Conservation (phyloP, 495 filamentous ascomycete species). For the Podospora pseudocomata region DNA sequence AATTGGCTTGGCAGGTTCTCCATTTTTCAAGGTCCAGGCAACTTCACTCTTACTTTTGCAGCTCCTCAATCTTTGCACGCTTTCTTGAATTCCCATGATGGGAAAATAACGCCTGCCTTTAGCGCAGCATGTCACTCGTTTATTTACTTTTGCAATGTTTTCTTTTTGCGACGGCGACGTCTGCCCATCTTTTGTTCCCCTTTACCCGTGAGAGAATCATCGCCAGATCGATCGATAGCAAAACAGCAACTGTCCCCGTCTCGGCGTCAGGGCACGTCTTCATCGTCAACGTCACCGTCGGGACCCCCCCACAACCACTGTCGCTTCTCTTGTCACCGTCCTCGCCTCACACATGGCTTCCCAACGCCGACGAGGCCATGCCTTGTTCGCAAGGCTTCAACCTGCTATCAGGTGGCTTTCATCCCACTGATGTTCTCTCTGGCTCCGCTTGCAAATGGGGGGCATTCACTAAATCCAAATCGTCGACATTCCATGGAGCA, state of each 20-base stretch:
- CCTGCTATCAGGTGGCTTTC: constrained; percentile 2
- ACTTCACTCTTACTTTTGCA: not conserved
- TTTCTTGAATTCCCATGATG: not conserved
- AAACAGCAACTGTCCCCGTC: constrained; percentile 4
- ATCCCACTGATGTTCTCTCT: not conserved
- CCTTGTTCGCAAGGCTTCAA: constrained; percentile 11
- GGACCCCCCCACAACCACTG: constrained; percentile 16
- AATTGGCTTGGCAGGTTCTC: constrained; percentile 6
- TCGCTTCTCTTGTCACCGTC: constrained; percentile 18
- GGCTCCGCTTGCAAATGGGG: constrained; percentile 18
- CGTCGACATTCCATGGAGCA: constrained; percentile 7
- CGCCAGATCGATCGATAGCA: not conserved
- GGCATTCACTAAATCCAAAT: constrained; percentile 8
- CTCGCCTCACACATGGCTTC: constrained; percentile 22
- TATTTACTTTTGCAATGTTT: constrained; percentile 11
- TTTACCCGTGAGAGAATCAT: constrained; percentile 12
- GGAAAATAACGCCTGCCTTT: constrained; percentile 5
- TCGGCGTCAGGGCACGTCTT: constrained; percentile 18
- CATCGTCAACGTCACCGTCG: constrained; percentile 18
- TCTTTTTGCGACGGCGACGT: constrained; percentile 14
- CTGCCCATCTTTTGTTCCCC: constrained; percentile 15
- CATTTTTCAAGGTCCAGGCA: constrained; percentile 2
- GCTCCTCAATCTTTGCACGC: not conserved
- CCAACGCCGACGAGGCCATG: constrained; percentile 16
- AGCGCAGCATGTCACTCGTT: constrained; percentile 23